Evolutionary conservation across 192 early-diverging fungal species (phyloP).

Genomic region (Coemansia sp.): DNA sequence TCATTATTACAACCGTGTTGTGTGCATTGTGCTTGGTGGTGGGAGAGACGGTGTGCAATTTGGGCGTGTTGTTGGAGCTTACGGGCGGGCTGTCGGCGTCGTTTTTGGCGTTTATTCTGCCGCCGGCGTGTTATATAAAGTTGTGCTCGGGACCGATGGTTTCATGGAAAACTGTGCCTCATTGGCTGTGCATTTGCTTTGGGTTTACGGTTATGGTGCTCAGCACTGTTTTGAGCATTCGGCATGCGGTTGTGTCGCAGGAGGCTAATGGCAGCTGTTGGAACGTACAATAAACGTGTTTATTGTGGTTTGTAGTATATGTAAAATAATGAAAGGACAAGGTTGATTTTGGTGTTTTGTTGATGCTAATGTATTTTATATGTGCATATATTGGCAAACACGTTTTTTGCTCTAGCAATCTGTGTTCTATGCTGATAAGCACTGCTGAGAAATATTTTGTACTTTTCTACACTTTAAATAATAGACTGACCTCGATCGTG

Average conservation of each 20-base stretch:
- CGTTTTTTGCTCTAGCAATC: too few relatives aligned
- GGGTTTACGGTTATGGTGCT: slow-evolving; percentile 41
- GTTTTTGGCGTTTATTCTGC: slow-evolving; percentile 84
- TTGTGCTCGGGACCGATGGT: slow-evolving; percentile 62
- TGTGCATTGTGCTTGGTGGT: slow-evolving; percentile 64
- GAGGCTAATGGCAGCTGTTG: slow-evolving; percentile 8
- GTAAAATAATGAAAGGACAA: not conserved
- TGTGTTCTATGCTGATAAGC: too few relatives aligned
- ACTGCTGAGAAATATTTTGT: too few relatives aligned
- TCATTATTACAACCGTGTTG: slow-evolving; percentile 67
- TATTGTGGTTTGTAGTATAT: not conserved
- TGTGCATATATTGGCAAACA: too few relatives aligned
- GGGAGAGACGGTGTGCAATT: slow-evolving; percentile 72
- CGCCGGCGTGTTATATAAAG: slow-evolving; percentile 77
- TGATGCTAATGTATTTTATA: too few relatives aligned
- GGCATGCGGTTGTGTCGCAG: not conserved
- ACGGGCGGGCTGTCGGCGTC: slow-evolving; percentile 88
- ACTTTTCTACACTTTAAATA: slow-evolving; percentile 12
- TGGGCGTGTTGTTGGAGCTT: slow-evolving; percentile 84
- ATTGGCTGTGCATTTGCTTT: slow-evolving; percentile 73
- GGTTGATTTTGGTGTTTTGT: too few relatives aligned
- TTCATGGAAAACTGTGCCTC: slow-evolving; percentile 62
- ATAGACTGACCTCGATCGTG: not conserved
- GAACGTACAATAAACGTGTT: slow-evolving; percentile 1
- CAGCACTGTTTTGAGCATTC: slow-evolving; percentile 8